Percentiles rank a stretch among this genome's conserved stretches.
phyloP scores from a whole-genome alignment of 75 land plant species.

The Chamaecyparis obtusa region DNA sequence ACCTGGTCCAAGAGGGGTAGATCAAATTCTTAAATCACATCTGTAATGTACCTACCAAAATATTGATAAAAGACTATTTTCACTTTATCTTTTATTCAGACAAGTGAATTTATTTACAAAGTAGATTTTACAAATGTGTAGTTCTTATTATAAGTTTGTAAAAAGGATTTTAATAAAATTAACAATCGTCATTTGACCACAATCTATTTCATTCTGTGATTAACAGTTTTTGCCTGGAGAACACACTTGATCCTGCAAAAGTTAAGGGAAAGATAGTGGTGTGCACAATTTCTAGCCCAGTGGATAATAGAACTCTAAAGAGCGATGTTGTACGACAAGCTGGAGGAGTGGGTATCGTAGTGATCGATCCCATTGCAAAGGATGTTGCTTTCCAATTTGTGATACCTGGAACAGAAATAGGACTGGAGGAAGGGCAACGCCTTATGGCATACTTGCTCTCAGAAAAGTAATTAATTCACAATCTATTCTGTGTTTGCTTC shows the following conservation, averaged over 20 bases:
- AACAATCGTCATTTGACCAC: too few species aligned
- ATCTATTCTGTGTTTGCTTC: neutral
- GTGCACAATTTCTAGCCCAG: conserved; percentile 21
- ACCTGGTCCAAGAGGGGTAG: too few species aligned
- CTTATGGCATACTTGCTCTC: conserved; percentile 40
- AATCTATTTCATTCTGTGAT: neutral
- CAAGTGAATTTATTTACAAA: too few species aligned
- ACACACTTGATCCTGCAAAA: conserved; percentile 34
- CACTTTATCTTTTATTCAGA: too few species aligned
- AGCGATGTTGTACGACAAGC: conserved; percentile 28
- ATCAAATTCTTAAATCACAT: too few species aligned
- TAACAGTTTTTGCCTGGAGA: conserved; percentile 41
- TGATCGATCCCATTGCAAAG: conserved; percentile 26
- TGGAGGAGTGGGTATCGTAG: conserved; percentile 58
- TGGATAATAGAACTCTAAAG: conserved; percentile 20
- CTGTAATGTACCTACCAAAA: too few species aligned
- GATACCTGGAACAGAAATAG: conserved; percentile 30
- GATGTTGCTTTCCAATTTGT: conserved; percentile 29
- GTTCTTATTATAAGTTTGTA: too few species aligned
- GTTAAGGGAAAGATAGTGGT: conserved; percentile 52
- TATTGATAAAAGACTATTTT: too few species aligned
- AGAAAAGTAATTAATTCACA: conserved; percentile 24
- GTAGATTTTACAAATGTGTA: too few species aligned
- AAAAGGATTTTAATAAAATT: neutral
- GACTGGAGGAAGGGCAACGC: conserved; percentile 26